Evolutionary conservation across 345 rosid genomes (phyloP).

Genomic region (Hibiscus tridactylites): DNA sequence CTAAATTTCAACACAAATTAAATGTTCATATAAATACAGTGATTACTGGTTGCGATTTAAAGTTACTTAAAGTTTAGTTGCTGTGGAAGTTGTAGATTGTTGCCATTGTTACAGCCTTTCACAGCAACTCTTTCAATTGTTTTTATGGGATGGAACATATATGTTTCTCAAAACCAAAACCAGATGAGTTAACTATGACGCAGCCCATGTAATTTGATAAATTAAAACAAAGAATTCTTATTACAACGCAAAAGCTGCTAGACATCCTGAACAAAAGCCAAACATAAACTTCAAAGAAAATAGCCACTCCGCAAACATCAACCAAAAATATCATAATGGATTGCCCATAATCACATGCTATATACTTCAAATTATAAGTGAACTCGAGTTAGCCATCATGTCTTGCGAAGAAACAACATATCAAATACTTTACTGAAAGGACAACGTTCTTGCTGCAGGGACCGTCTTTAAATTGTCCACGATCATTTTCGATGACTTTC

Average conservation of each 20-base stretch:
- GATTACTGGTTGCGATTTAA: not conserved
- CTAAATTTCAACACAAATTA: no score
- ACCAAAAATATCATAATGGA: not conserved
- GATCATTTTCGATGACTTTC: no score
- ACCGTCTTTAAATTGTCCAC: no score
- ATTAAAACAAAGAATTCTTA: slow-evolving; percentile 18
- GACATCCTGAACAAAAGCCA: slow-evolving; percentile 11
- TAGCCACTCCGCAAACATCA: slow-evolving; percentile 5
- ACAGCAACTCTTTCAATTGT: no score
- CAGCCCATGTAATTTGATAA: not conserved
- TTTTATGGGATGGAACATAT: no score
- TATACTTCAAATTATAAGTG: slow-evolving; percentile 12
- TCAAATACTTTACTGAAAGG: slow-evolving; percentile 1
- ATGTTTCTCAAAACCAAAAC: not conserved
- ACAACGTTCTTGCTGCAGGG: not conserved
- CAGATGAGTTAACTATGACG: not conserved
- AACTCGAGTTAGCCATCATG: slow-evolving; percentile 4
- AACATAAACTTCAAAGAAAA: slow-evolving; percentile 8
- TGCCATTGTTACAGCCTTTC: no score
- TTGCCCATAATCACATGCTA: slow-evolving; percentile 9
- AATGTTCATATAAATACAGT: no score
- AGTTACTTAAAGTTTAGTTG: no score
- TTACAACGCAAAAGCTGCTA: slow-evolving; percentile 9
- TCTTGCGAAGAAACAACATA: not conserved
- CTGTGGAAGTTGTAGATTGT: no score